Evolutionary conservation across 495 filamentous ascomycete genomes (phyloP).

Genomic region (Hypoxylon trugodes): DNA sequence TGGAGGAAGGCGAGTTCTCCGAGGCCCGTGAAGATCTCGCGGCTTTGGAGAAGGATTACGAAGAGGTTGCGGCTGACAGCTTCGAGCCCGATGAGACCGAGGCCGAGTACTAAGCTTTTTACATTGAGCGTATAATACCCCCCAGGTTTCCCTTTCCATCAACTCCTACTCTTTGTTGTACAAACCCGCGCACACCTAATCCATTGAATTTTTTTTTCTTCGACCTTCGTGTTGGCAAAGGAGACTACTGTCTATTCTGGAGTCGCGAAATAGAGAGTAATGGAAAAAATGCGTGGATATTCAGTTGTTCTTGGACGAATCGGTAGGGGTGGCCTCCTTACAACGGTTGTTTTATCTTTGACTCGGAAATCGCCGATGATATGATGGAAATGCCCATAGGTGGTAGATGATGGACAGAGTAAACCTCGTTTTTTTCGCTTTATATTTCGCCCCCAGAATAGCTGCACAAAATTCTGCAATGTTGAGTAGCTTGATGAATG

Average conservation of each 20-base stretch:
- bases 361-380: not conserved
- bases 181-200: conserved; percentile 11
- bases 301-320: conserved; percentile 21
- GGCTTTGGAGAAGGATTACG: conserved; percentile 90
- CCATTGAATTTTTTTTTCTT: conserved; percentile 29
- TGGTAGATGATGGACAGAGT: conserved; percentile 20
- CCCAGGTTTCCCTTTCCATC: conserved; percentile 19
- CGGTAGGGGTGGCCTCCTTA: conserved; percentile 4
- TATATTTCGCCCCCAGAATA: conserved; percentile 9
- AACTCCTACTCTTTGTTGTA: conserved; percentile 20
- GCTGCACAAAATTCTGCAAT: conserved; percentile 20
- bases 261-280: conserved; percentile 25
- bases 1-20: conserved; percentile 94
- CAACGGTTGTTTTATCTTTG: not conserved
- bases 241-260: conserved; percentile 13
- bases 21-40: conserved; percentile 91
- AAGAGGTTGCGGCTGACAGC: conserved; percentile 84
- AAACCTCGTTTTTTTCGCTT: conserved; percentile 13
- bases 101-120: conserved; percentile 71
- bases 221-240: conserved; percentile 30
- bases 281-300: conserved; percentile 25
- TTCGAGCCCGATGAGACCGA: conserved; percentile 69
- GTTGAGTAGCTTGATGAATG: conserved; percentile 26
- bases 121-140: conserved; percentile 45
- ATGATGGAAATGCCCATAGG: not conserved